phyloP scores from a whole-genome alignment of 371 early-diverging fungal species.

The Syncephalastrum monosporum region DNA sequence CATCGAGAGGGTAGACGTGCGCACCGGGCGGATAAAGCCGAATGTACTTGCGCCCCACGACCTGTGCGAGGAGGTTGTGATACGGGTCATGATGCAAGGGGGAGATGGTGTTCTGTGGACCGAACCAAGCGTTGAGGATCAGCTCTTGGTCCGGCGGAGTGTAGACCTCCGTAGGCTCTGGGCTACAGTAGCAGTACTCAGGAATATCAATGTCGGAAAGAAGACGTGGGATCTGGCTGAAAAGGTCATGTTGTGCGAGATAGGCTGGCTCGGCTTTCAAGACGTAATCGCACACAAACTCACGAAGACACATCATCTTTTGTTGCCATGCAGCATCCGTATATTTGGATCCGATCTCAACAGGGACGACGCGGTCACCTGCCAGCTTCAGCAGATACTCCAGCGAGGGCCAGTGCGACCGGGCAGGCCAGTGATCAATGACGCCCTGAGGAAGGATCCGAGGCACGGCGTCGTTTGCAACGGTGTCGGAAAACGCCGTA shows the following conservation, averaged over 20 bases:
- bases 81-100: conserved; percentile 88
- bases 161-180: conserved; percentile 28
- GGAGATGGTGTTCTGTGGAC: conserved; percentile 81
- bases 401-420: conserved; percentile 60
- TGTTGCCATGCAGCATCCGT: conserved; percentile 82
- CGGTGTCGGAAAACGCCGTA: conserved; percentile 18
- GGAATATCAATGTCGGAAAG: conserved; percentile 73
- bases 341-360: conserved; percentile 82
- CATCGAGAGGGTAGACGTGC: conserved; percentile 58
- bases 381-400: conserved; percentile 65
- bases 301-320: conserved; percentile 69
- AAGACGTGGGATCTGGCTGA: conserved; percentile 77
- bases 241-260: conserved; percentile 89
- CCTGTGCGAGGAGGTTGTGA: conserved; percentile 86
- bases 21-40: conserved; percentile 64
- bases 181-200: conserved; percentile 71
- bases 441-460: conserved; percentile 49
- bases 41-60: conserved; percentile 83
- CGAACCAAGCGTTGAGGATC: conserved; percentile 85
- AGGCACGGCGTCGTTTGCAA: conserved; percentile 35
- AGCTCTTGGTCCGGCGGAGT: conserved; percentile 45
- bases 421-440: conserved; percentile 77
- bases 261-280: conserved; percentile 50
- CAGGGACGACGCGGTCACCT: conserved; percentile 78
- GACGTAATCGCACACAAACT: conserved; percentile 64